phyloP scores from a whole-genome alignment of 768 basidiomycete species.

The Rhizopogon roseolus region DNA sequence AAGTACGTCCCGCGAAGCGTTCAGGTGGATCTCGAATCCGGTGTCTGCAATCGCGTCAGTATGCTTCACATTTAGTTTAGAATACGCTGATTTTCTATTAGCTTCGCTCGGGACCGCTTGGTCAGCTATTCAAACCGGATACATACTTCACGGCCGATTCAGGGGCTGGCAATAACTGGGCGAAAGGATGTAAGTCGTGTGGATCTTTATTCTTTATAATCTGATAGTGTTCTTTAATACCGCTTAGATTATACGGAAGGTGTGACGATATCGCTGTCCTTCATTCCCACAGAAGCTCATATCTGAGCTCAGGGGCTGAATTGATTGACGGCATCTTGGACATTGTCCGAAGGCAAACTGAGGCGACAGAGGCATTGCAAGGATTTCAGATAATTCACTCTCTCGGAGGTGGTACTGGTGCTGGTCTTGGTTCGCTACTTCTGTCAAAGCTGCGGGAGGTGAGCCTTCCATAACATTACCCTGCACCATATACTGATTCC shows the following conservation, averaged over 20 bases:
- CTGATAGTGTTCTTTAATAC: constrained; percentile 12
- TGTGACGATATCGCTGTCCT: constrained; percentile 18
- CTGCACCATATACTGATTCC: background rate
- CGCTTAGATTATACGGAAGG: constrained; percentile 83
- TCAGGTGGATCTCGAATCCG: constrained; percentile 86
- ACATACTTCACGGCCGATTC: constrained; percentile 65
- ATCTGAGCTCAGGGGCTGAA: constrained; percentile 64
- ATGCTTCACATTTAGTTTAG: background rate
- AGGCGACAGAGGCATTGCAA: constrained; percentile 81
- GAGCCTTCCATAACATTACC: constrained; percentile 13
- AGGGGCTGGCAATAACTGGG: constrained; percentile 91
- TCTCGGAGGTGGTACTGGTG: constrained; percentile 87
- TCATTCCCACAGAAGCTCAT: background rate
- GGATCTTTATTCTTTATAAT: constrained; percentile 7
- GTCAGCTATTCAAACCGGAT: constrained; percentile 80
- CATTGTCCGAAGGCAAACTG: constrained; percentile 72
- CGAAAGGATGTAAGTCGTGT: constrained; percentile 75
- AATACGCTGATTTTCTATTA: constrained; percentile 17
- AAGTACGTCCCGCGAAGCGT: constrained; percentile 91
- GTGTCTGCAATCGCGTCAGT: constrained; percentile 75
- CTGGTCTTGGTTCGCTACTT: constrained; percentile 78
- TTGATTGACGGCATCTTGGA: constrained; percentile 85
- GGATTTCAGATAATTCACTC: constrained; percentile 90
- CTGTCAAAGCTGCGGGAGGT: constrained; percentile 81
- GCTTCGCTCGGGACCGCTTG: constrained; percentile 67